phyloP scores from a whole-genome alignment of 1,284 basidiomycete species.

The Chondrostereum purpureum region DNA sequence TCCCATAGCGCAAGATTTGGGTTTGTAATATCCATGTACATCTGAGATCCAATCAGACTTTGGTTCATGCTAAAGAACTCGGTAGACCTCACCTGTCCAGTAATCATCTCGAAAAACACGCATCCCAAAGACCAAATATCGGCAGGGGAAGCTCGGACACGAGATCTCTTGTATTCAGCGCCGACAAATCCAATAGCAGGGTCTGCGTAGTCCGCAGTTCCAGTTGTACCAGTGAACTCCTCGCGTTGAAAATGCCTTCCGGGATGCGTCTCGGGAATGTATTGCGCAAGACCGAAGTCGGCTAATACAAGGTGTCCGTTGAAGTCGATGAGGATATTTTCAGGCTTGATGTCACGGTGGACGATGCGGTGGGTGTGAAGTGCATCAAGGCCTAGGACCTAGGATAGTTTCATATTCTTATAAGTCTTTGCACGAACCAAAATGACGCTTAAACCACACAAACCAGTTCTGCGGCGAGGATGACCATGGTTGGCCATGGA shows the following conservation, averaged over 20 bases:
- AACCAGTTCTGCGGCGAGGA: too few relatives aligned
- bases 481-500: too few relatives aligned
- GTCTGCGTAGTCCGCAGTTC: background rate
- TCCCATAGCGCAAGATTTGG: too few relatives aligned
- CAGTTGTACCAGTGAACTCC: background rate
- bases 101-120: background rate
- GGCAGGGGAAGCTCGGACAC: background rate
- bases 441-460: too few relatives aligned
- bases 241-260: background rate
- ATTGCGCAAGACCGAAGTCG: background rate
- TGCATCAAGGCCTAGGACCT: background rate
- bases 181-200: background rate
- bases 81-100: background rate
- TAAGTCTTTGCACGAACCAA: too few relatives aligned
- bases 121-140: background rate
- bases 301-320: background rate
- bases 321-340: conserved; percentile 62
- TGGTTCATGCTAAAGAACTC: background rate
- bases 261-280: background rate
- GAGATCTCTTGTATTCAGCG: too few relatives aligned
- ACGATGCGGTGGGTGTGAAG: conserved; percentile 37
- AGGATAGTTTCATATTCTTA: too few relatives aligned
- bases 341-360: conserved; percentile 84
- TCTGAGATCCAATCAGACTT: background rate
- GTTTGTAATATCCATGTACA: too few relatives aligned